Conservation (phyloP, 106 monocot genomes). For the Dioscorea alata region DNA sequence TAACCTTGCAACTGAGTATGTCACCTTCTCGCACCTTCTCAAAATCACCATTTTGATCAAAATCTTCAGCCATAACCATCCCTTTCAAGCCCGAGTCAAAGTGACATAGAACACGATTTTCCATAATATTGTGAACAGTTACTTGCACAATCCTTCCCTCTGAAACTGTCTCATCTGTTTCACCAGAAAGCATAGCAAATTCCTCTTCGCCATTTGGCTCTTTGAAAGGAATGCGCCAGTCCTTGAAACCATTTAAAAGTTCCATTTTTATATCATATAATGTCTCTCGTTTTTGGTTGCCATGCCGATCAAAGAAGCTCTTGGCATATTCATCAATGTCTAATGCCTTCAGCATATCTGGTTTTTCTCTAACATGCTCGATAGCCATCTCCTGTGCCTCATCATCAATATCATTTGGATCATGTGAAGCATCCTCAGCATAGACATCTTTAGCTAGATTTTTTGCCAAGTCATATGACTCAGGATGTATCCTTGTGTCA, state of each 20-base stretch:
- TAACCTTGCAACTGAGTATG: constrained; percentile 79
- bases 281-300: constrained; percentile 56
- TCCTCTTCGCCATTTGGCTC: constrained; percentile 81
- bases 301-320: constrained; percentile 16
- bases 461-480: constrained; percentile 88
- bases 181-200: constrained; percentile 83
- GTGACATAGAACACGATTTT: constrained; percentile 56
- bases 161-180: constrained; percentile 91
- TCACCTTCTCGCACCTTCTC: constrained; percentile 75
- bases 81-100: constrained; percentile 93
- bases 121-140: constrained; percentile 57
- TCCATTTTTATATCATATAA: constrained; percentile 81
- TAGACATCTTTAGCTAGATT: constrained; percentile 73
- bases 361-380: constrained; percentile 74
- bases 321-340: constrained; percentile 66
- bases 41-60: constrained; percentile 45
- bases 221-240: constrained; percentile 54
- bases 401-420: constrained; percentile 72
- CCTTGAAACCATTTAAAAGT: constrained; percentile 75
- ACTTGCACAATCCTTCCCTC: constrained; percentile 86
- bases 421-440: constrained; percentile 34
- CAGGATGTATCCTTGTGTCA: constrained; percentile 98
- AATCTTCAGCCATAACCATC: constrained; percentile 52
- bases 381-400: constrained; percentile 84
- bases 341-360: constrained; percentile 44